Evolutionary conservation across 805 yeast species (phyloP), one percentile per base, ranked within the genome.

Genomic region (Alloascoidea africana): DNA sequence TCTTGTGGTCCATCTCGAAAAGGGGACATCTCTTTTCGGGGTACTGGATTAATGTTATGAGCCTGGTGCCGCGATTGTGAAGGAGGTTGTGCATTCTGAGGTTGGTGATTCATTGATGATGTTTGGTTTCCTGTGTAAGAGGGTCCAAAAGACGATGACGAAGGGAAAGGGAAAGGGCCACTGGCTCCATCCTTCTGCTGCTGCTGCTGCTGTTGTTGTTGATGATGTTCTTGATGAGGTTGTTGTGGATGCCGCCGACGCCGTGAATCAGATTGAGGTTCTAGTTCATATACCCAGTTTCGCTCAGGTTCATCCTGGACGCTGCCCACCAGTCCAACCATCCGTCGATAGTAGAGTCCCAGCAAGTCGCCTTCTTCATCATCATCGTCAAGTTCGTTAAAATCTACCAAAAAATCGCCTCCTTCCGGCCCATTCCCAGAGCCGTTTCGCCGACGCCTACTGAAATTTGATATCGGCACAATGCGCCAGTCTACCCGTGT

Each of bases 401-500:
- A 23, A 23, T 44, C 36, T 34, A 13, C 49, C 48, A 13, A 36
- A 34, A n/a, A 14, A 42, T 40, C 17, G 49, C 17, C 8, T 19
- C 35, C 33, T 14, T 17, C 33, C 54, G 41, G 52, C 64, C 50
- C 59, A 63, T 39, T 59, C 65, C 30, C 33, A 54, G 41, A 52
- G 64, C 50, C 59, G 63, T 39, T 59, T 65, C 30, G 59, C 53
- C 45, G 13, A 59, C 53, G 39, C 61, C 61, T 17, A 50, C 45
- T 42, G 60, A 60, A 41, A 67, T 48, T 2, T 4, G 19, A 16
- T 6, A 8, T 46, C 2, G 91, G 89, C 2, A 82, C 67, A 11
- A 81, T 74, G 43, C 81, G 64, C 72, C 91, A 89, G 41, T 76
- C 73, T 5, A 89, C 89, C 43, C 86, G 65, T 36, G 70, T 69